These are phyloP conservation scores for Schizochytrium sp. DNA, from an alignment of 108 stramenopile genomes.

Conservation along the genomic window DNA sequence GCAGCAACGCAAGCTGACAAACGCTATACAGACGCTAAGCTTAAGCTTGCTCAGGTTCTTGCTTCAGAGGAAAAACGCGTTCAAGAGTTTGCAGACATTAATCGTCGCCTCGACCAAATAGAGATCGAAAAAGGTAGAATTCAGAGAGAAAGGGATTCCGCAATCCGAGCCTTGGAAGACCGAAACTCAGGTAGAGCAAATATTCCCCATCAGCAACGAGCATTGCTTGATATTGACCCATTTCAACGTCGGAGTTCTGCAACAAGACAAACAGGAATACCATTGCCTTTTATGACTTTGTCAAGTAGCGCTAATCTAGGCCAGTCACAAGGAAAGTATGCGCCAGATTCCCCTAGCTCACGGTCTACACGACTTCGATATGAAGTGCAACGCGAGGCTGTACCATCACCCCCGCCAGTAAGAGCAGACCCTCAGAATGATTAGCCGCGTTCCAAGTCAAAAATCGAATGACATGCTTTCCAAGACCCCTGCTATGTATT, in stretches of 20 bases:
- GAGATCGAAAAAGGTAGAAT: constrained; percentile 17
- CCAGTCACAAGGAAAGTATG: not conserved
- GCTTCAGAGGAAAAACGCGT: constrained; percentile 52
- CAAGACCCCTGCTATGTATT: too few relatives aligned
- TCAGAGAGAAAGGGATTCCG: constrained; percentile 14
- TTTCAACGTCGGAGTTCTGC: not conserved
- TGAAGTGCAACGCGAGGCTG: not conserved
- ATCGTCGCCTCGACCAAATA: not conserved
- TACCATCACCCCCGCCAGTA: too few relatives aligned
- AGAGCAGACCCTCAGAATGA: too few relatives aligned
- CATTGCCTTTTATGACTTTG: not conserved
- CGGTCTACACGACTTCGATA: not conserved
- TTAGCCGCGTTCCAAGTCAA: too few relatives aligned
- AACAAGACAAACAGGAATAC: not conserved
- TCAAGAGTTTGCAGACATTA: constrained; percentile 10
- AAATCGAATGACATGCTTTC: too few relatives aligned
- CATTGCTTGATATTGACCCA: not conserved
- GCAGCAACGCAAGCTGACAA: constrained; percentile 7
- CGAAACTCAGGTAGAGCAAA: not conserved
- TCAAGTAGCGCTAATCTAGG: not conserved
- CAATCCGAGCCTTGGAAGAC: constrained; percentile 1
- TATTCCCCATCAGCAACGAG: not conserved
- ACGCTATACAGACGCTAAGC: not conserved
- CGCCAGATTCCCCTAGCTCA: not conserved
- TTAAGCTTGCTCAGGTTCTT: not conserved